A percentile compares a stretch with the other conserved stretches of the same genome.
phyloP scores from a whole-genome alignment of 2,329 filamentous ascomycete genomes.

The Proliferodiscus dingleyae region DNA sequence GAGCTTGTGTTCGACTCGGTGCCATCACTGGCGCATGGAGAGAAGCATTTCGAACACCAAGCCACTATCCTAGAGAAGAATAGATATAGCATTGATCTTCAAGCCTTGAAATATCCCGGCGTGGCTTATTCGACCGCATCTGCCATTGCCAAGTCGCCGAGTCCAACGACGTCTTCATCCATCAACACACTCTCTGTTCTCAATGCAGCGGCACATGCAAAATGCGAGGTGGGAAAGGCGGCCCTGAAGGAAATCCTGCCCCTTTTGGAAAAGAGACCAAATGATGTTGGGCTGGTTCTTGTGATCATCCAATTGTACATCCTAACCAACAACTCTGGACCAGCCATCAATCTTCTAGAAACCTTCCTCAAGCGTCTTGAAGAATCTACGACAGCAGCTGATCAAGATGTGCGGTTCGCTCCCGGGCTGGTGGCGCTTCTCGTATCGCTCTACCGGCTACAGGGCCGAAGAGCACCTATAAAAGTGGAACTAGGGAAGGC shows the following conservation, averaged over 20 bases:
- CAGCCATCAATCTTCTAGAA: constrained; percentile 72
- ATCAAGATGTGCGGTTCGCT: constrained; percentile 69
- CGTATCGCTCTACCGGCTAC: constrained; percentile 71
- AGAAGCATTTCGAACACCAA: constrained; percentile 71
- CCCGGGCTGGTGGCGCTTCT: constrained; percentile 79
- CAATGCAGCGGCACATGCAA: constrained; percentile 70
- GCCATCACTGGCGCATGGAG: constrained; percentile 47
- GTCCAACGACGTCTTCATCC: constrained; percentile 44
- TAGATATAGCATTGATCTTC: constrained; percentile 57
- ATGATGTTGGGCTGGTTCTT: constrained; percentile 74
- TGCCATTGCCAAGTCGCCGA: constrained; percentile 39
- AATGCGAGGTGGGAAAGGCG: constrained; percentile 57
- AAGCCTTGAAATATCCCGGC: constrained; percentile 63
- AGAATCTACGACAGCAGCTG: constrained; percentile 47
- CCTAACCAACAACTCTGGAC: constrained; percentile 62
- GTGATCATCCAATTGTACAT: constrained; percentile 80
- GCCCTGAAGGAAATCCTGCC: constrained; percentile 66
- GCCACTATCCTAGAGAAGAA: constrained; percentile 57
- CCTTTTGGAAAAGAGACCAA: constrained; percentile 67
- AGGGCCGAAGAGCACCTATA: constrained; percentile 68
- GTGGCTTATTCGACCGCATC: constrained; percentile 46
- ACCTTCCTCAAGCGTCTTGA: constrained; percentile 70
- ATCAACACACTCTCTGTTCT: constrained; percentile 55
- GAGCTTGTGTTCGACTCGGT: constrained; percentile 57
- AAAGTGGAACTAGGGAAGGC: constrained; percentile 73